These are phyloP conservation scores for Xylariaceae sp. DNA, from an alignment of 2,329 filamentous ascomycete genomes.

Conservation along the genomic window DNA sequence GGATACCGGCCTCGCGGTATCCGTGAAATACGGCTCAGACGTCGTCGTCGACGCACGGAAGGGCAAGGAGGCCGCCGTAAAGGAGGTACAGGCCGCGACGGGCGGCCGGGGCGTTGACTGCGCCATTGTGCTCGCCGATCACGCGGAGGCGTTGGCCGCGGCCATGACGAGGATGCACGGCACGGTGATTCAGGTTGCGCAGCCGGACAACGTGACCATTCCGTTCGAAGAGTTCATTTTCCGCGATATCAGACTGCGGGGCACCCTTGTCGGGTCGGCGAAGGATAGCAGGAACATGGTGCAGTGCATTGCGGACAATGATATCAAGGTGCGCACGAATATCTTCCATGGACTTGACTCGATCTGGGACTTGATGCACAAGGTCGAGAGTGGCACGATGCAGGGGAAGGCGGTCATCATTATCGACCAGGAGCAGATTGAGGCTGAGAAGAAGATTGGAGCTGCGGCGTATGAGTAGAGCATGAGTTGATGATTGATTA, in stretches of 20 bases:
- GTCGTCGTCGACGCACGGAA: constrained; percentile 47
- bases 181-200: constrained; percentile 51
- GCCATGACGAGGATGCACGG: constrained; percentile 57
- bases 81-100: constrained; percentile 43
- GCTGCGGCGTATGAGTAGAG: background rate
- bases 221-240: constrained; percentile 48
- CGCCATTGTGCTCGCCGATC: constrained; percentile 46
- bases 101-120: constrained; percentile 46
- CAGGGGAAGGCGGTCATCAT: constrained; percentile 51
- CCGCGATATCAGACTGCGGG: constrained; percentile 26
- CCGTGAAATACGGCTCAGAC: constrained; percentile 44
- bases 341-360: constrained; percentile 48
- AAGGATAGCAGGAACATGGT: constrained; percentile 45
- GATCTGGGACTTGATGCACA: constrained; percentile 45
- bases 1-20: constrained; percentile 43
- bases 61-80: constrained; percentile 43
- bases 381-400: constrained; percentile 48
- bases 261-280: constrained; percentile 38
- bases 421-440: constrained; percentile 41
- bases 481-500: too few relatives aligned
- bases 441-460: constrained; percentile 23
- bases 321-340: constrained; percentile 46
- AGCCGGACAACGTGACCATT: constrained; percentile 56
- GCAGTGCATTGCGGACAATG: constrained; percentile 39
- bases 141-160: constrained; percentile 44